A percentile compares a stretch with the other conserved stretches of the same genome.
Evolutionary conservation across 192 early-diverging fungal species (phyloP).

Genomic region (Anaeromyces robustus): DNA sequence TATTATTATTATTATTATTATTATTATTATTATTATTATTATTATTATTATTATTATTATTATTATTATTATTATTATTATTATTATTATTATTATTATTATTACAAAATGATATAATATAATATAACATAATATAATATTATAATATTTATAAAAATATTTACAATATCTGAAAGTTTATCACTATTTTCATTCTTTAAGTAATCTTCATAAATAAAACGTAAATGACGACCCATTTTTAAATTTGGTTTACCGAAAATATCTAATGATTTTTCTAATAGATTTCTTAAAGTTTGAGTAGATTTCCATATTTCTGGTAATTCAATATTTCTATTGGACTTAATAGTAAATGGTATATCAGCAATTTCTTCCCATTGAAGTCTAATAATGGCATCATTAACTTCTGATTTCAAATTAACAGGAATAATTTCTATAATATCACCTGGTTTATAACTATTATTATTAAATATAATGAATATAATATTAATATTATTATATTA

Average conservation of each 20-base stretch:
- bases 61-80: too few species aligned
- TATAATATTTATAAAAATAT: too few species aligned
- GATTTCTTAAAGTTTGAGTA: constrained; percentile 47
- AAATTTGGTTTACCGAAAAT: constrained; percentile 35
- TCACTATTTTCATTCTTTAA: not conserved
- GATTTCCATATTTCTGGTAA: constrained; percentile 30
- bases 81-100: too few species aligned
- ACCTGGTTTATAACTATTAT: constrained; percentile 48
- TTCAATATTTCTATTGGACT: constrained; percentile 22
- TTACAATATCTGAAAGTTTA: not conserved
- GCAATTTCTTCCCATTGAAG: constrained; percentile 53
- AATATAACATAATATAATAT: too few species aligned
- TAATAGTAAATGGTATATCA: constrained; percentile 35
- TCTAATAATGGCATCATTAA: constrained; percentile 47
- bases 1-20: too few species aligned
- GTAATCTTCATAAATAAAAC: not conserved
- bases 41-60: too few species aligned
- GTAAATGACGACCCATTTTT: not conserved
- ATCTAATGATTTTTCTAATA: constrained; percentile 63
- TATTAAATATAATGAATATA: too few species aligned
- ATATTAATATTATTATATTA: too few species aligned
- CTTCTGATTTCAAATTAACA: constrained; percentile 48
- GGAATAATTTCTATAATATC: constrained; percentile 69
- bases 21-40: too few species aligned
- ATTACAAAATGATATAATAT: too few species aligned